Percentiles rank a stretch among this genome's conserved stretches.
Evolutionary conservation across 371 early-diverging fungal species (phyloP).

Genomic region (Lichtheimia corymbifera): DNA sequence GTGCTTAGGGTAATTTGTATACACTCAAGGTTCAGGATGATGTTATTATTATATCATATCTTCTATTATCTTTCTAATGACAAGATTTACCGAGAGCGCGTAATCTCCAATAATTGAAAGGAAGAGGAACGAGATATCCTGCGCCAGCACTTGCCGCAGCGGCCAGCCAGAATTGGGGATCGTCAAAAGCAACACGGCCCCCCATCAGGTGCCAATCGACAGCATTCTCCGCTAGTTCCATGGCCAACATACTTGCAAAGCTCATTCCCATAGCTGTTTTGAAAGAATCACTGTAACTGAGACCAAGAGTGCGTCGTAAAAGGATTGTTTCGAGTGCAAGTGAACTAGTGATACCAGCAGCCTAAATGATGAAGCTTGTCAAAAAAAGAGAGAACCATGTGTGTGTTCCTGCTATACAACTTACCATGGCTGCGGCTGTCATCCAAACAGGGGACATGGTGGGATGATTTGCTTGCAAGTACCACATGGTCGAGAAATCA

Average conservation of each 20-base stretch:
- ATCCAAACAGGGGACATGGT: constrained; percentile 34
- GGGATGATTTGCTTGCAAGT: constrained; percentile 47
- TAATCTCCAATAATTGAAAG: constrained; percentile 59
- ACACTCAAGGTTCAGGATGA: not conserved
- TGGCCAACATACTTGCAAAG: constrained; percentile 58
- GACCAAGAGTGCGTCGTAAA: constrained; percentile 41
- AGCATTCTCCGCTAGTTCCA: constrained; percentile 56
- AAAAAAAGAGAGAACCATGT: no score
- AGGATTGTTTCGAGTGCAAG: constrained; percentile 52
- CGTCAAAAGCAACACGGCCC: constrained; percentile 43
- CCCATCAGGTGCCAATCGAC: constrained; percentile 59
- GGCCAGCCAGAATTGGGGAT: constrained; percentile 54
- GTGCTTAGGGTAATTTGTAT: not conserved
- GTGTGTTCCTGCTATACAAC: not conserved
- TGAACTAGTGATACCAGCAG: constrained; percentile 52
- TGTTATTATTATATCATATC: not conserved
- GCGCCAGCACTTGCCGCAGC: constrained; percentile 42
- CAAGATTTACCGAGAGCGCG: constrained; percentile 52
- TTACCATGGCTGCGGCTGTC: constrained; percentile 53
- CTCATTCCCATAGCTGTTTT: constrained; percentile 61
- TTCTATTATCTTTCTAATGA: constrained; percentile 21
- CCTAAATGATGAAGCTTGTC: constrained; percentile 13
- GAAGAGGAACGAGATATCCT: constrained; percentile 54
- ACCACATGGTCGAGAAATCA: constrained; percentile 56
- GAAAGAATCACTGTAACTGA: constrained; percentile 41